Percentiles rank a stretch among this genome's conserved stretches.
These are phyloP conservation scores for Phytopythium kandeliae DNA, from an alignment of 352 stramenopile species.

Conservation along the genomic window DNA sequence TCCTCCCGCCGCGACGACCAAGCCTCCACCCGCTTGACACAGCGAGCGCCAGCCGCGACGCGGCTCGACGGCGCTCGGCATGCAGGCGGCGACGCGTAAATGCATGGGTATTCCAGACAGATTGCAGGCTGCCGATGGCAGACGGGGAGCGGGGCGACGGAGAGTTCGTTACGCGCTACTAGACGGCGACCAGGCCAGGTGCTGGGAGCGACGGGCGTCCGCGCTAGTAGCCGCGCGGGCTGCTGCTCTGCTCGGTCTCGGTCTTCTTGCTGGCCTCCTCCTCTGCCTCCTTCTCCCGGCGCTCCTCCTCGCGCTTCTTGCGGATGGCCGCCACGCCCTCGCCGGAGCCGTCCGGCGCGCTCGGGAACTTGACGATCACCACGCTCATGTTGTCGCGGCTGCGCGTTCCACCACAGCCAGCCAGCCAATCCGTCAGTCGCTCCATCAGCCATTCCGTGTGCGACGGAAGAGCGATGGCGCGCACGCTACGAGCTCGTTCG, in stretches of 20 bases:
- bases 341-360: constrained; percentile 52
- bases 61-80: background rate
- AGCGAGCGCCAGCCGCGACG: background rate
- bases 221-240: background rate
- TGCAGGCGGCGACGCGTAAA: background rate
- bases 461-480: no score
- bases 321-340: constrained; percentile 58
- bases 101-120: background rate
- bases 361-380: constrained; percentile 75
- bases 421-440: no score
- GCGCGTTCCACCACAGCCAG: constrained; percentile 61
- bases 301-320: constrained; percentile 10
- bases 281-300: constrained; percentile 30
- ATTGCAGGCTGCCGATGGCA: background rate
- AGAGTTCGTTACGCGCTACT: background rate
- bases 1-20: background rate
- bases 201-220: background rate
- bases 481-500: no score
- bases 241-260: constrained; percentile 7
- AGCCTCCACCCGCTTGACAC: no score
- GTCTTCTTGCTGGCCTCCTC: constrained; percentile 15
- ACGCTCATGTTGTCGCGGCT: constrained; percentile 88
- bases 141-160: background rate
- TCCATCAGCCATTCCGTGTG: no score
- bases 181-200: background rate